Conservation (phyloP, 768 basidiomycete genomes). For the Lepiota brunneoincarnata region DNA sequence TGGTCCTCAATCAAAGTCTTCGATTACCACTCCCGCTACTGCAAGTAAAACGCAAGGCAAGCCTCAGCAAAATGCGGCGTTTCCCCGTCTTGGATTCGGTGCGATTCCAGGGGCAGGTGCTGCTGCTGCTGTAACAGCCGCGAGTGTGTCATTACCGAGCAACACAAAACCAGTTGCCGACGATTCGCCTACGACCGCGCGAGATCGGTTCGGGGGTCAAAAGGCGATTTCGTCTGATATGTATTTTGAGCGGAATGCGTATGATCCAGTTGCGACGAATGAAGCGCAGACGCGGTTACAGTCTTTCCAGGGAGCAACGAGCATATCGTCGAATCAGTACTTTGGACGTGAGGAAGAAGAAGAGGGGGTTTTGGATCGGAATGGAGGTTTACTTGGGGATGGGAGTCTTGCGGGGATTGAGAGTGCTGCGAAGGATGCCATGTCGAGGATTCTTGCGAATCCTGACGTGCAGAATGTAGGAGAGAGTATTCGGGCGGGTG, state of each 20-base stretch:
- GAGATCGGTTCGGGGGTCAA: constrained; percentile 88
- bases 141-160: constrained; percentile 30
- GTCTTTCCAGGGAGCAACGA: constrained; percentile 86
- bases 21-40: constrained; percentile 22
- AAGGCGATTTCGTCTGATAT: constrained; percentile 98
- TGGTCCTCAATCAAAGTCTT: constrained; percentile 28
- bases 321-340: constrained; percentile 95
- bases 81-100: constrained; percentile 83
- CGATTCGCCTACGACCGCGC: constrained; percentile 73
- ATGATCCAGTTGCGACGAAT: constrained; percentile 66
- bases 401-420: constrained; percentile 59
- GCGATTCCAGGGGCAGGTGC: constrained; percentile 66
- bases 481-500: constrained; percentile 75
- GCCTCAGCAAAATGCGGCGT: constrained; percentile 29
- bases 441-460: constrained; percentile 72
- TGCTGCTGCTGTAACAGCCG: constrained; percentile 45
- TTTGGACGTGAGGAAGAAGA: constrained; percentile 88
- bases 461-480: constrained; percentile 86
- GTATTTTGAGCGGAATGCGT: constrained; percentile 90
- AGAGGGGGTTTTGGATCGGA: constrained; percentile 43
- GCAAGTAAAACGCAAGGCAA: constrained; percentile 8
- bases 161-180: constrained; percentile 34
- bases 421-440: constrained; percentile 70
- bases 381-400: constrained; percentile 41
- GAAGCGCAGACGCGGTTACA: constrained; percentile 84